Evolutionary conservation across 2,329 filamentous ascomycete genomes (phyloP), one percentile per base, ranked within the genome.

Genomic region (Fusarium protoensiforme): DNA sequence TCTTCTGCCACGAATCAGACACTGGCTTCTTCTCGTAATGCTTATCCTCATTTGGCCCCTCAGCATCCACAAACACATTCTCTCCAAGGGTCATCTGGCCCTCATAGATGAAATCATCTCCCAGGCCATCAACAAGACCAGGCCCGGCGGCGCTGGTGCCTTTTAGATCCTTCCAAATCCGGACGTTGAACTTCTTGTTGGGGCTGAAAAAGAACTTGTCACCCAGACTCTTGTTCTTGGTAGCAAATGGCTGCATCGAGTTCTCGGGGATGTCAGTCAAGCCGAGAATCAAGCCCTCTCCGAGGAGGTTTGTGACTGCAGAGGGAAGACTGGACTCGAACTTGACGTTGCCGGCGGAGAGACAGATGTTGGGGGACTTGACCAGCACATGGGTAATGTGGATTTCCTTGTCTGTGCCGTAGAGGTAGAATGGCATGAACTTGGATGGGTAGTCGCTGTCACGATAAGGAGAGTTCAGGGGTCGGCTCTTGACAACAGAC

Each of bases 351-450:
- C 72, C 77, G 22, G 81, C 80, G 0, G 78, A 80, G 1, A 83
- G 76, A 5, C 79, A 77, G 11, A 80, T 82, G 71, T 85, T 86
- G n/a, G 84, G 85, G 0, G 83, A 78, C 3, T 78, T 75, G n/a
- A 82, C 78, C 24, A 86, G 81, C 46, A 85, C 78, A 67, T 87
- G 85, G n/a, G 84, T 80, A 38, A 86, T 84, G 63, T 86, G 81
- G 1, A 73, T 61, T 43, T 84, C 79, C 0, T 76, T 48, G 3
- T 74, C 73, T 73, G 61, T 78, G 9, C 84, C 83, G 65, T 86
- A 86, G n/a, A 86, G 78, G 35, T 85, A 86, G 61, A 86, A 86
- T 0, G 84, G 84, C 81, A 84, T 84, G 69, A 77, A 81, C 0
- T 75, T 71, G 0, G 64, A 14, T 0, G 84, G 85, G 22, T 85